phyloP scores from a whole-genome alignment of 2,329 filamentous ascomycete species.

The Apiospora malaysiana region DNA sequence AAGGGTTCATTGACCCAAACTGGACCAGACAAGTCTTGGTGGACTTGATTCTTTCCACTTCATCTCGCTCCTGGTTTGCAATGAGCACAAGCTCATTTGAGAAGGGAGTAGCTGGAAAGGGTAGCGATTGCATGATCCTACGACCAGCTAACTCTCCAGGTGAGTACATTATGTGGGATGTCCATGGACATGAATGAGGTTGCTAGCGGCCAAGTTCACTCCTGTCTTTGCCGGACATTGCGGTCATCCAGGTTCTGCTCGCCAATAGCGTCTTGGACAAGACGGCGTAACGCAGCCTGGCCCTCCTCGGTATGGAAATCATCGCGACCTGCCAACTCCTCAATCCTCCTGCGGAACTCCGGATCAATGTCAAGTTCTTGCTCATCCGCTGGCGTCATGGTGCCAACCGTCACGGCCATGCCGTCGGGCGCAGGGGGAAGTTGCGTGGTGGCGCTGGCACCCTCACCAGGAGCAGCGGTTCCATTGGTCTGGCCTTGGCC shows the following conservation, averaged over 20 bases:
- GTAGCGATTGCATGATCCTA: constrained; percentile 59
- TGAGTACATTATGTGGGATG: constrained; percentile 68
- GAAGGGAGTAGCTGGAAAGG: constrained; percentile 49
- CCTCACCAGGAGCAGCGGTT: constrained; percentile 28
- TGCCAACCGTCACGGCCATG: constrained; percentile 77
- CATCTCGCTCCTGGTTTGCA: constrained; percentile 59
- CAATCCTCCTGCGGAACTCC: constrained; percentile 84
- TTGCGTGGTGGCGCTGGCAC: constrained; percentile 42
- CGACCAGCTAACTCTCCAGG: constrained; percentile 54
- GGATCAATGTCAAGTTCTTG: constrained; percentile 73
- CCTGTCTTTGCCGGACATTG: constrained; percentile 67
- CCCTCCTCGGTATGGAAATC: constrained; percentile 84
- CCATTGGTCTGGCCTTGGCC: constrained; percentile 36
- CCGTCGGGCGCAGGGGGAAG: constrained; percentile 75
- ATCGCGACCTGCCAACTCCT: constrained; percentile 81
- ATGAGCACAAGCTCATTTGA: constrained; percentile 59
- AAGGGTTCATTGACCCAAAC: constrained; percentile 59
- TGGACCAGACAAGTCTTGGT: constrained; percentile 59
- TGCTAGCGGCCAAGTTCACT: constrained; percentile 45
- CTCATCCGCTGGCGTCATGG: constrained; percentile 68
- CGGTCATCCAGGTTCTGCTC: constrained; percentile 69
- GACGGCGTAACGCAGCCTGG: constrained; percentile 76
- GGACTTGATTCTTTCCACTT: constrained; percentile 49
- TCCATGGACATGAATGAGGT: constrained; percentile 51
- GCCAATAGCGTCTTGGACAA: constrained; percentile 81